Conservation (phyloP, 2,329 filamentous ascomycete genomes). For the Curvularia hawaiiensis region DNA sequence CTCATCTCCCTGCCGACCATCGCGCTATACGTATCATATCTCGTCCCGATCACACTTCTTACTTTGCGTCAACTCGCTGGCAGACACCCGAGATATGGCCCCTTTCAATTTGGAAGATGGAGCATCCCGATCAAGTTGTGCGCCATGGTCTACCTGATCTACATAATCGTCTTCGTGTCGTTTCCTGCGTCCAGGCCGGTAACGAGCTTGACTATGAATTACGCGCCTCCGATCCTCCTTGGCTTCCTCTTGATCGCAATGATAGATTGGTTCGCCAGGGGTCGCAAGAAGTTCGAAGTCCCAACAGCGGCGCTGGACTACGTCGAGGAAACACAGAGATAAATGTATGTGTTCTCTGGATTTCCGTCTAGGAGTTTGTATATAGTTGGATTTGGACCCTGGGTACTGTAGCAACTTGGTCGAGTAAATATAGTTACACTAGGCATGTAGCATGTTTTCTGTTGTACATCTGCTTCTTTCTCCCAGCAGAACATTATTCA, state of each 20-base stretch:
- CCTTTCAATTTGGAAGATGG: constrained; percentile 43
- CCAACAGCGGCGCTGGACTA: constrained; percentile 10
- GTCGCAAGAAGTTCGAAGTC: constrained; percentile 21
- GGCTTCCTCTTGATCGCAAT: constrained; percentile 20
- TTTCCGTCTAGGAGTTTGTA: background rate
- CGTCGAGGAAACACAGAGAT: background rate
- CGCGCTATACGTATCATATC: constrained; percentile 33
- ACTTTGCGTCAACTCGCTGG: constrained; percentile 21
- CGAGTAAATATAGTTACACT: background rate
- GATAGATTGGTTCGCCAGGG: constrained; percentile 23
- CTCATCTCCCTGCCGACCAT: constrained; percentile 39
- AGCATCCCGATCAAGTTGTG: constrained; percentile 44
- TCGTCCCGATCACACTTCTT: constrained; percentile 34
- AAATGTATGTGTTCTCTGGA: background rate
- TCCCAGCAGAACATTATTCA: background rate
- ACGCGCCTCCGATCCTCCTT: constrained; percentile 17
- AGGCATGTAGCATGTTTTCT: background rate
- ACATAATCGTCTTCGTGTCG: constrained; percentile 44
- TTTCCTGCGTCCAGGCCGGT: constrained; percentile 31
- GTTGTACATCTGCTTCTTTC: too few relatives aligned
- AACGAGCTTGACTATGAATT: constrained; percentile 26
- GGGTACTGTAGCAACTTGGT: background rate
- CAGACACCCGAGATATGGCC: constrained; percentile 17
- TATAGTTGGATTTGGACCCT: background rate
- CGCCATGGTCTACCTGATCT: constrained; percentile 39